A percentile compares a stretch with the other conserved stretches of the same genome.
Conservation (phyloP, 2,329 filamentous ascomycete genomes). For the Chrysoporthe austroafricana region DNA sequence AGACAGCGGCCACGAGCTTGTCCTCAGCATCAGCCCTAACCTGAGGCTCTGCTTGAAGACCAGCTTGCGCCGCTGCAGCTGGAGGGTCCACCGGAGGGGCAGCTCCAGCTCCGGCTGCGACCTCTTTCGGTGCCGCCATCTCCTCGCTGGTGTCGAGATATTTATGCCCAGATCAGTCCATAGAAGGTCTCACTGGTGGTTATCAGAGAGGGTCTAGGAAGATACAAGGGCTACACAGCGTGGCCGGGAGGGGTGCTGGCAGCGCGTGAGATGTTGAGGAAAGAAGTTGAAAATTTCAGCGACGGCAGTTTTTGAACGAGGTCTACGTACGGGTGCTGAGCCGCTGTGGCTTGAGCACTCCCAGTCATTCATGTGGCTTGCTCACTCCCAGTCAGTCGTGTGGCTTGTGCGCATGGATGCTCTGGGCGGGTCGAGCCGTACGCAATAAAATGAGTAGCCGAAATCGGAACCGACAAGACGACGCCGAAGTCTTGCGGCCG, state of each 20-base stretch:
- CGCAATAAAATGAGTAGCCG: not conserved
- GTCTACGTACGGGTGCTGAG: not conserved
- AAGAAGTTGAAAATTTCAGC: constrained; percentile 25
- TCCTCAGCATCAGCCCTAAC: constrained; percentile 29
- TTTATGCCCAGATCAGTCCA: not conserved
- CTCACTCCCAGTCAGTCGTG: not conserved
- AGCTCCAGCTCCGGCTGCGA: constrained; percentile 14
- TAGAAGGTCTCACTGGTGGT: not conserved
- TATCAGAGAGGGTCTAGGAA: constrained; percentile 13
- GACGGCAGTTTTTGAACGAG: constrained; percentile 8
- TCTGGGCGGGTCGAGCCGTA: constrained; percentile 8
- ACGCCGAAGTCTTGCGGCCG: constrained; percentile 22
- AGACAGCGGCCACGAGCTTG: constrained; percentile 24
- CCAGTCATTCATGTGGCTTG: not conserved
- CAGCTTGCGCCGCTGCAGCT: constrained; percentile 24
- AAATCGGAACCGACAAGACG: constrained; percentile 25
- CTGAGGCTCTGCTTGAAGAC: constrained; percentile 29
- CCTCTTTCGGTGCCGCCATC: constrained; percentile 24
- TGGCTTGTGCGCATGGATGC: not conserved
- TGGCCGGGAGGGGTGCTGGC: constrained; percentile 16
- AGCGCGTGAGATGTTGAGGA: constrained; percentile 1
- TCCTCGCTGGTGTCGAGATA: constrained; percentile 3
- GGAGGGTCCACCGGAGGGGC: constrained; percentile 14
- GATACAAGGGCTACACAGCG: constrained; percentile 17
- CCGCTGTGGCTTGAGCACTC: constrained; percentile 12